Percentiles rank a stretch among this genome's conserved stretches.
phyloP scores from a whole-genome alignment of 73 alveolate species.

The Paramecium octaurelia region DNA sequence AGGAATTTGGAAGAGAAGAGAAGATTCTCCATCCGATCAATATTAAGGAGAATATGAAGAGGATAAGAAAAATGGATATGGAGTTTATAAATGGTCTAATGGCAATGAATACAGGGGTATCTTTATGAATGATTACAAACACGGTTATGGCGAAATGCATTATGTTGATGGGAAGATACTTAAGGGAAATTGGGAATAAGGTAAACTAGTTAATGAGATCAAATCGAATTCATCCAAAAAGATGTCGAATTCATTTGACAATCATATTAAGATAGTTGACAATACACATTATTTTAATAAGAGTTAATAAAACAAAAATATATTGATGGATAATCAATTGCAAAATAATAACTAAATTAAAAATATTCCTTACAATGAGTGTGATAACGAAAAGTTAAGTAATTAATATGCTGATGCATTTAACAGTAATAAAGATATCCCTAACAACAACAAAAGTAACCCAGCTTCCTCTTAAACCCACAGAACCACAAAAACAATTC shows the following conservation, averaged over 20 bases:
- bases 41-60: slow-evolving; percentile 59
- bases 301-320: background rate
- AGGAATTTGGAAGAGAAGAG: slow-evolving; percentile 55
- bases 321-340: background rate
- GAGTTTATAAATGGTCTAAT: slow-evolving; percentile 54
- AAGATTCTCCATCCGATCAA: background rate
- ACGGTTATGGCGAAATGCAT: slow-evolving; percentile 63
- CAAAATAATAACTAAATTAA: background rate
- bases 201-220: background rate
- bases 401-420: background rate
- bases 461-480: background rate
- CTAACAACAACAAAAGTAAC: background rate
- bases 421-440: background rate
- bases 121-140: slow-evolving; percentile 41
- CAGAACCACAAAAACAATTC: background rate
- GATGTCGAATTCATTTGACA: background rate
- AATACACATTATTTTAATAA: background rate
- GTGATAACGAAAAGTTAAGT: background rate
- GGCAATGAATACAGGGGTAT: slow-evolving; percentile 51
- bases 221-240: background rate
- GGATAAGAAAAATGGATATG: slow-evolving; percentile 59
- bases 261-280: background rate
- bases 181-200: slow-evolving; percentile 58
- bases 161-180: slow-evolving; percentile 46
- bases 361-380: background rate